Base-by-base conservation (phyloP, 495 filamentous ascomycete species). In the Umbilicaria muhlenbergii region DNA sequence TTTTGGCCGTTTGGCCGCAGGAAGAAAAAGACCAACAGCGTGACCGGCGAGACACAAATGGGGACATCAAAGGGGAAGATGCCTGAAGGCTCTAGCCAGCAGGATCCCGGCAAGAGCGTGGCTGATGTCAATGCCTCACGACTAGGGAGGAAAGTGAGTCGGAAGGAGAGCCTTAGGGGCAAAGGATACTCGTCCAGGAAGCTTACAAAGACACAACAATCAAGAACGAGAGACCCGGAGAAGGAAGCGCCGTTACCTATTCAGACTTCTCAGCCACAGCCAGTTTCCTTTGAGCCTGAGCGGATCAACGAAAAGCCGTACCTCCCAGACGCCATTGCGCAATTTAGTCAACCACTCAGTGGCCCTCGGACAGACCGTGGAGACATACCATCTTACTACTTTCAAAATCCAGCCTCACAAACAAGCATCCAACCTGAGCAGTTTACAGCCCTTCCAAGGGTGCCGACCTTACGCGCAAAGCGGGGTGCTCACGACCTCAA, bases 1-100 rank as follows among this genome's bases (percentile, higher is more conserved):
- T 65, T 85, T 65, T 87, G 82, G 82, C 82, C 78, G 32, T 87
- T 85, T 59, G 70, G 80, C 59, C 77, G 80, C 44, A 81, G 69
- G 58, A 76, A 48, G 41, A 71, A 69, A 58, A 52, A 50, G 44
- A 18, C 13, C 14, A 44, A 13, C 12, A 32, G 35, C 32, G 16
- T 64, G 58, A 51, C 66, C 66, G 48, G 68, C 62, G 36, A 67
- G 63, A 36, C 65, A 66, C 48, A 51, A 60, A 53, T 65, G 63
- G 46, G 52, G 57, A 18, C 58, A 54, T 40, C 62, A 58, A 48
- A 58, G 52, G 32, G 51, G 36, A 13, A 53, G 58, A 21, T 48
- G 55, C 21, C 58, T 48, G 40, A 53, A 13, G 24, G n/a, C 4
- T 36, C 55, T 12, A 46, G 60, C 42, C 57, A 58, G 16, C 57